Conservation (phyloP, 768 basidiomycete species). For the Psilocybe sp. region DNA sequence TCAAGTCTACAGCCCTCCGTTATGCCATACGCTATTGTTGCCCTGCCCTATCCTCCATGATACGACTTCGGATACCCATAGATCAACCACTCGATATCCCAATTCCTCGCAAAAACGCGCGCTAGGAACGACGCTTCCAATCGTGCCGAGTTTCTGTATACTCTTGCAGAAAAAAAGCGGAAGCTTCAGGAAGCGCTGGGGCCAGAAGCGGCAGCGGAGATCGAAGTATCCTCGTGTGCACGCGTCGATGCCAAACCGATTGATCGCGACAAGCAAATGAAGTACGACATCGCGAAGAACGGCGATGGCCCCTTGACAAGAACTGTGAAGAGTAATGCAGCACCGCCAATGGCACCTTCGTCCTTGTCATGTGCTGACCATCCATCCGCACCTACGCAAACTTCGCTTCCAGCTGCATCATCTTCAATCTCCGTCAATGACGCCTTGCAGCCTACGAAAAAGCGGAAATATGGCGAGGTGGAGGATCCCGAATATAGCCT, state of each 20-base stretch:
- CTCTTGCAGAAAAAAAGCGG: conserved; percentile 52
- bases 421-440: background rate
- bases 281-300: conserved; percentile 86
- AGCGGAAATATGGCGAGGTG: background rate
- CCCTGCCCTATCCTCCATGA: background rate
- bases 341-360: background rate
- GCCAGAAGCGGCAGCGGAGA: conserved; percentile 9
- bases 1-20: conserved; percentile 9
- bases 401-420: background rate
- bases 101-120: conserved; percentile 67
- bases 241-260: conserved; percentile 69
- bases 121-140: conserved; percentile 77
- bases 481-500: background rate
- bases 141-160: conserved; percentile 67
- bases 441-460: background rate
- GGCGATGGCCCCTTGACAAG: conserved; percentile 71
- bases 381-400: background rate
- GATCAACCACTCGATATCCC: conserved; percentile 71
- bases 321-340: conserved; percentile 30
- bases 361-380: background rate
- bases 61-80: conserved; percentile 20
- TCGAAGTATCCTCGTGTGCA: conserved; percentile 54
- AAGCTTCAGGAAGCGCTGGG: conserved; percentile 31
- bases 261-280: conserved; percentile 77
- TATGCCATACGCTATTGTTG: background rate